Base-by-base conservation (phyloP, 208 protist genomes). In the Trypanosoma melophagium region DNA sequence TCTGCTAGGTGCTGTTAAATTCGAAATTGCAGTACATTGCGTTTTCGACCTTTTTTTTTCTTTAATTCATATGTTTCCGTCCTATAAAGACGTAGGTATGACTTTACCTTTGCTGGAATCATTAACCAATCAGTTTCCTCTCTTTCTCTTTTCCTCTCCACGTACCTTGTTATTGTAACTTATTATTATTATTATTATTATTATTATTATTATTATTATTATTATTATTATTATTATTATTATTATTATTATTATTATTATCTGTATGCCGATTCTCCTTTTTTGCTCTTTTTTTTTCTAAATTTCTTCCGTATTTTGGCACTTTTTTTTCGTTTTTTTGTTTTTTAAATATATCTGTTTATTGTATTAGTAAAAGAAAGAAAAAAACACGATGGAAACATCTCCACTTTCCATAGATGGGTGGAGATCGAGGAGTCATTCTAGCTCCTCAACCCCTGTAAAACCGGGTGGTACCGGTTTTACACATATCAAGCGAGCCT, bases 401-500 rank as follows among this genome's bases (percentile, higher is more conserved):
- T 44, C 41, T 9, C 9, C 42, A 41, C 12, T 41, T 12, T 9
- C 10, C n/a, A 22, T 7, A 14, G 64, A 24, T 2, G 41, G 12
- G 9, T 69, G 22, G 40, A n/a, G 1, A 13, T 38, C 56, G 1
- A 19, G 19, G 8, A 45, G 0, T 8, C 25, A 44, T 0, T 31
- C 55, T 38, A 44, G 45, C 40, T 7, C 14, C 12, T 28, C 55
- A 0, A 14, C 31, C 5, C 41, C 17, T 7, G 19, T 7, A 13
- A 21, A 7, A 21, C 50, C 9, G 38, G 10, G 0, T 13, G 19
- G 35, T 16, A 22, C 41, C 4, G 52, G 58, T 21, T 60, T 72
- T 45, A 72, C 58, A 28, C 67, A 66, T 17, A 59, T 72, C 1
- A 72, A 66, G 25, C 67, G 67, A n/a, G 57, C 56, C 7, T 72